Evolutionary conservation across 345 rosid species (phyloP).

Genomic region (Isatis tinctoria): DNA sequence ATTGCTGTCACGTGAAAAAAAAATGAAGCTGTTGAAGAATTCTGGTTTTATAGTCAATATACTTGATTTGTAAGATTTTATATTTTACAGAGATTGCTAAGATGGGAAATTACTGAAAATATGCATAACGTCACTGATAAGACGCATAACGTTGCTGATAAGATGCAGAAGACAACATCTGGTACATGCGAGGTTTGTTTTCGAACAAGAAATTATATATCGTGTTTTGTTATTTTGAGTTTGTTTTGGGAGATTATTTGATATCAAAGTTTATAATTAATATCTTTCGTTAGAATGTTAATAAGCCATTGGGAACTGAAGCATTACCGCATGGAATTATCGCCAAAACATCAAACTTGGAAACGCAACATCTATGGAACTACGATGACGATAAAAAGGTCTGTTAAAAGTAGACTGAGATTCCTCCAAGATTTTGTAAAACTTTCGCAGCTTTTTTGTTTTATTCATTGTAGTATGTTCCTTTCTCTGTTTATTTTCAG

Average conservation of each 20-base stretch:
- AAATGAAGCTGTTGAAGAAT: not conserved
- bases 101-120: constrained; percentile 43
- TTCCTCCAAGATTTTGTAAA: not conserved
- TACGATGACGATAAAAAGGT: constrained; percentile 36
- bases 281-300: constrained; percentile 35
- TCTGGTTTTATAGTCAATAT: not conserved
- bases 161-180: constrained; percentile 33
- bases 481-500: constrained; percentile 28
- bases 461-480: not conserved
- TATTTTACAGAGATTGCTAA: constrained; percentile 48
- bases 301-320: constrained; percentile 55
- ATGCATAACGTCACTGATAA: constrained; percentile 35
- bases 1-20: not conserved
- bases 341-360: constrained; percentile 50
- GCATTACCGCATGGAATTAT: constrained; percentile 68
- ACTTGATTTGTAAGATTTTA: not conserved
- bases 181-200: constrained; percentile 61
- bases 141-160: constrained; percentile 33
- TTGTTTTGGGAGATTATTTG: not conserved
- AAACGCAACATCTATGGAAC: constrained; percentile 59
- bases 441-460: not conserved
- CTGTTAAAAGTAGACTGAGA: not conserved
- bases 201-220: not conserved
- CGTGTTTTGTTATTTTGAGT: not conserved
- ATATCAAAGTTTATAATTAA: not conserved